phyloP scores from a whole-genome alignment of 2,329 filamentous ascomycete genomes.

The Aspergillus sergii region DNA sequence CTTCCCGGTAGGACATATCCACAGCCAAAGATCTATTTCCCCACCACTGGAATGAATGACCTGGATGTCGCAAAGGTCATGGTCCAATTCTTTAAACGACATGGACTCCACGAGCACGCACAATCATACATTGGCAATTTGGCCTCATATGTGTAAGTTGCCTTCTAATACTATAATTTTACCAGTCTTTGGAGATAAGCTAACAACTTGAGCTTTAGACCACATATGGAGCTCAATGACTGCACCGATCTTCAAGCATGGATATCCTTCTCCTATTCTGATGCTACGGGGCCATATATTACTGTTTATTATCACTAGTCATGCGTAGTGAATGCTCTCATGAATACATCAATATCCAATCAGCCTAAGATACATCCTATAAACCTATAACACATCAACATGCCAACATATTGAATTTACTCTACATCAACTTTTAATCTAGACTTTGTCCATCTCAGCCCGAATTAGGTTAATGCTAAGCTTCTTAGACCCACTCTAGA shows the following conservation, averaged over 20 bases:
- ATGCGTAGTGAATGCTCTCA: no score
- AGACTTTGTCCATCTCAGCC: no score
- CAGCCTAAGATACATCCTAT: no score
- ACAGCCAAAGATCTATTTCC: constrained; percentile 15
- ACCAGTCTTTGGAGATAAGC: background rate
- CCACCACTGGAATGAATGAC: constrained; percentile 16
- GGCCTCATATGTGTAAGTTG: constrained; percentile 17
- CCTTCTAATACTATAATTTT: no score
- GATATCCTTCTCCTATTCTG: background rate
- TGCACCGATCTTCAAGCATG: background rate
- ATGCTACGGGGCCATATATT: background rate
- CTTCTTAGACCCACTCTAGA: background rate
- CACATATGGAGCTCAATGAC: background rate
- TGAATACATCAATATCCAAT: fast-evolving
- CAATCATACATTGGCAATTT: constrained; percentile 11
- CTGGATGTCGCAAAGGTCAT: constrained; percentile 9
- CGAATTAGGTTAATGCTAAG: background rate
- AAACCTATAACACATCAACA: no score
- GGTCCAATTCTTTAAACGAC: constrained; percentile 6
- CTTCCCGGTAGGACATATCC: constrained; percentile 5
- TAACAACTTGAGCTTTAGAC: background rate
- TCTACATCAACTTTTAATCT: background rate
- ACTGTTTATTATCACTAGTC: background rate
- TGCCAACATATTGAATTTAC: background rate
- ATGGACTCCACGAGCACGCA: constrained; percentile 8